Evolutionary conservation across 2,329 filamentous ascomycete species (phyloP).

Genomic region (Dactylellina sp.): DNA sequence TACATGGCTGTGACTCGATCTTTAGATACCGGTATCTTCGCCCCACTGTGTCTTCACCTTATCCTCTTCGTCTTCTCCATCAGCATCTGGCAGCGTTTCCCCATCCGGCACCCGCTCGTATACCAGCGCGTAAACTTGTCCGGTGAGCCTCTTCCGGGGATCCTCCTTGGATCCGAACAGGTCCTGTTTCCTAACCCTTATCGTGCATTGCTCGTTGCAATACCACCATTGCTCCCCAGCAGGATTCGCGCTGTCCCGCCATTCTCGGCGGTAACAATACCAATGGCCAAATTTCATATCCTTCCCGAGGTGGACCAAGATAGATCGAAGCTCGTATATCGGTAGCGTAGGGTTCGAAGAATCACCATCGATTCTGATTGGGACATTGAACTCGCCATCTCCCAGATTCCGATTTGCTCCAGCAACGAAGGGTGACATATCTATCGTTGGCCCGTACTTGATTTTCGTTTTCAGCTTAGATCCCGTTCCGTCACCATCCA

Average conservation of each 20-base stretch:
- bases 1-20: background rate
- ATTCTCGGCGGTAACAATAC: conserved; percentile 38
- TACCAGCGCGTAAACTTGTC: conserved; percentile 29
- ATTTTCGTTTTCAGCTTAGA: conserved; percentile 9
- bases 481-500: background rate
- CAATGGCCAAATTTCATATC: conserved; percentile 25
- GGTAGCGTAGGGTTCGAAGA: conserved; percentile 6
- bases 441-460: conserved; percentile 10
- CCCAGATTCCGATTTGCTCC: conserved; percentile 9
- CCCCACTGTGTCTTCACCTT: background rate
- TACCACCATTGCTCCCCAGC: conserved; percentile 41
- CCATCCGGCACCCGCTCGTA: conserved; percentile 34
- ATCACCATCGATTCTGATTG: conserved; percentile 6
- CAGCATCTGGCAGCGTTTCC: background rate
- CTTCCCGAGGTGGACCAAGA: conserved; percentile 23
- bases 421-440: conserved; percentile 16
- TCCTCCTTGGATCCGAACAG: conserved; percentile 18
- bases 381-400: background rate
- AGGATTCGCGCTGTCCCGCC: conserved; percentile 8
- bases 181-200: conserved; percentile 20
- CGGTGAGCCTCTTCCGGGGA: background rate
- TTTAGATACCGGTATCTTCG: background rate
- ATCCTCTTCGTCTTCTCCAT: background rate
- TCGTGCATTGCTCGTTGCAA: conserved; percentile 28
- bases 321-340: conserved; percentile 24